These are phyloP conservation scores for Blepharisma japonicum DNA, from an alignment of 73 alveolate genomes.

Conservation along the genomic window DNA sequence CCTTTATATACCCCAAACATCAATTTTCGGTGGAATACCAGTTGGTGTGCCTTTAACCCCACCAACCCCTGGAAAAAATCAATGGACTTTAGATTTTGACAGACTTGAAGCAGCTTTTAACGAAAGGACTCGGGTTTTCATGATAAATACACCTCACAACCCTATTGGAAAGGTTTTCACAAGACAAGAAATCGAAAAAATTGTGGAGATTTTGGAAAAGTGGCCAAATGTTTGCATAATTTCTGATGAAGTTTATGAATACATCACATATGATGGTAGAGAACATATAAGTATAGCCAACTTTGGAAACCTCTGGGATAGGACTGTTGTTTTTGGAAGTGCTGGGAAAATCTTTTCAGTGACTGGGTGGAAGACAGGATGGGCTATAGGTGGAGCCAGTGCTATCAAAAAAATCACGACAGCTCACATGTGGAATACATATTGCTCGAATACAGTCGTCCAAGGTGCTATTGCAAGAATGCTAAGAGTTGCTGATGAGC, in stretches of 20 bases:
- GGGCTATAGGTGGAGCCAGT: constrained; percentile 79
- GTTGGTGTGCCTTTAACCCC: constrained; percentile 40
- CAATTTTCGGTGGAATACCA: constrained; percentile 33
- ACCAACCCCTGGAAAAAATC: constrained; percentile 31
- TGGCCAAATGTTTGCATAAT: constrained; percentile 63
- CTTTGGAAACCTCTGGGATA: constrained; percentile 64
- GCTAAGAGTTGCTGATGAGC: constrained; percentile 17
- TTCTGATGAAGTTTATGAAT: constrained; percentile 86
- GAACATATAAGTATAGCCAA: constrained; percentile 54
- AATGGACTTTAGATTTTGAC: constrained; percentile 70
- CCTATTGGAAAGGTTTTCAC: constrained; percentile 85
- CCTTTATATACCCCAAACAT: constrained; percentile 43
- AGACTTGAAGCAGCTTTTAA: constrained; percentile 52
- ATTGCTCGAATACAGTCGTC: constrained; percentile 56
- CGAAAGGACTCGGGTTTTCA: constrained; percentile 61
- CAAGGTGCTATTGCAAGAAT: constrained; percentile 49
- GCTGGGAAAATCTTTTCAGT: constrained; percentile 83
- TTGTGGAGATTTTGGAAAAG: constrained; percentile 62
- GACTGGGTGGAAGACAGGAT: constrained; percentile 89
- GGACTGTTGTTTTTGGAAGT: constrained; percentile 69
- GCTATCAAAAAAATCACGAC: constrained; percentile 47
- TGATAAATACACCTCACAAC: constrained; percentile 80
- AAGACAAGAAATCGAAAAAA: constrained; percentile 58
- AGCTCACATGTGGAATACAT: constrained; percentile 44
- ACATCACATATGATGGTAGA: constrained; percentile 63